Percentiles rank a stretch among this genome's conserved stretches.
phyloP scores from a whole-genome alignment of 139 green algal species.

The Micromonas pusilla region DNA sequence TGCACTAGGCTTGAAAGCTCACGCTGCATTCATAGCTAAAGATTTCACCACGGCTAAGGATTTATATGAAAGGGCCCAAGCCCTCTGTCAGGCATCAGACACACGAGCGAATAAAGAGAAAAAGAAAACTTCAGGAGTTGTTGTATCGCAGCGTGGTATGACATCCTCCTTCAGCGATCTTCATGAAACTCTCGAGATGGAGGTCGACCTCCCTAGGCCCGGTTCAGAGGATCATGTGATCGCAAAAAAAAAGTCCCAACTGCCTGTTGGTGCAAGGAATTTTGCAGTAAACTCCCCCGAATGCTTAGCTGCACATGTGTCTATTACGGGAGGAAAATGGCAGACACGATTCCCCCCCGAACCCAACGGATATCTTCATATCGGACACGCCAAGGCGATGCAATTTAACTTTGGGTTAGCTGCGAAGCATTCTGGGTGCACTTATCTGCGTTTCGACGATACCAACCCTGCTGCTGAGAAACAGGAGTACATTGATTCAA shows the following conservation, averaged over 20 bases:
- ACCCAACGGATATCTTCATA: constrained; percentile 86
- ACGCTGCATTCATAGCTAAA: not conserved
- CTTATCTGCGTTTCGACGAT: constrained; percentile 93
- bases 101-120: constrained; percentile 6
- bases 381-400: constrained; percentile 97
- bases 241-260: constrained; percentile 50
- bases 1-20: not conserved
- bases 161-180: not conserved
- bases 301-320: constrained; percentile 70
- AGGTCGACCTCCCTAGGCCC: not conserved
- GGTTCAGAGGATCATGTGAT: constrained; percentile 2
- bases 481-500: constrained; percentile 96
- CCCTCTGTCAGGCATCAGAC: not conserved
- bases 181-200: not conserved
- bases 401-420: constrained; percentile 97
- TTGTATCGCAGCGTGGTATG: not conserved
- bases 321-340: constrained; percentile 71
- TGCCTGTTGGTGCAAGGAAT: constrained; percentile 54
- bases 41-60: not conserved
- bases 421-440: constrained; percentile 35
- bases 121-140: constrained; percentile 16
- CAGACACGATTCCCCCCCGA: constrained; percentile 96
- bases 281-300: constrained; percentile 78
- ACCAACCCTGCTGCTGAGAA: constrained; percentile 99
- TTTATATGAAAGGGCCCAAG: not conserved